Conservation (phyloP, 1,284 basidiomycete genomes). For the Ceratobasidium sp. region DNA sequence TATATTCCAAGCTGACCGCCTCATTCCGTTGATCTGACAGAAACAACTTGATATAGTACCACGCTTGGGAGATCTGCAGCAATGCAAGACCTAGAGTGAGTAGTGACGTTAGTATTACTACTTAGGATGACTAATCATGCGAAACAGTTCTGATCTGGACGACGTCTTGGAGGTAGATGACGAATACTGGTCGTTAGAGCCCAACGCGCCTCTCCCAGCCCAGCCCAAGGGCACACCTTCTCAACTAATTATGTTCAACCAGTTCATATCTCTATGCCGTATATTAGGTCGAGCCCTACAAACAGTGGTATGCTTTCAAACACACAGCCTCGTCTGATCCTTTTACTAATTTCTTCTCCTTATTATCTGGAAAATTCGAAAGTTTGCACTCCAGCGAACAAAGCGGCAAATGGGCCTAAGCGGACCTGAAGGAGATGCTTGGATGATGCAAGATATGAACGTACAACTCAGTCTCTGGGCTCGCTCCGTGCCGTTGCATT, state of each 20-base stretch:
- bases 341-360: too few species aligned
- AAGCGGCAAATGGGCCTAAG: conserved; percentile 12
- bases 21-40: neutral
- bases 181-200: conserved; percentile 16
- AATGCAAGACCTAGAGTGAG: conserved; percentile 5
- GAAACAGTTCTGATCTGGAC: conserved; percentile 2
- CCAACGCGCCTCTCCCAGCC: neutral
- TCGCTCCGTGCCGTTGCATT: neutral
- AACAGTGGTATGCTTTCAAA: conserved; percentile 2
- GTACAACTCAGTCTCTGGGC: neutral
- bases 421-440: conserved; percentile 1
- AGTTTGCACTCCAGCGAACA: conserved; percentile 8
- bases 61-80: neutral
- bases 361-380: neutral
- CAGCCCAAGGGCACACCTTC: neutral
- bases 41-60: neutral
- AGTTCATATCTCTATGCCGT: neutral
- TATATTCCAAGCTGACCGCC: neutral
- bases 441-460: conserved; percentile 16
- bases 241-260: neutral
- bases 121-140: neutral
- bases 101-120: neutral
- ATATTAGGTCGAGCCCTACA: neutral
- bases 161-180: conserved; percentile 3
- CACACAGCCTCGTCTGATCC: neutral